A percentile compares a stretch with the other conserved stretches of the same genome.
phyloP scores from a whole-genome alignment of 2,329 filamentous ascomycete species.

The Talaromyces sp. region DNA sequence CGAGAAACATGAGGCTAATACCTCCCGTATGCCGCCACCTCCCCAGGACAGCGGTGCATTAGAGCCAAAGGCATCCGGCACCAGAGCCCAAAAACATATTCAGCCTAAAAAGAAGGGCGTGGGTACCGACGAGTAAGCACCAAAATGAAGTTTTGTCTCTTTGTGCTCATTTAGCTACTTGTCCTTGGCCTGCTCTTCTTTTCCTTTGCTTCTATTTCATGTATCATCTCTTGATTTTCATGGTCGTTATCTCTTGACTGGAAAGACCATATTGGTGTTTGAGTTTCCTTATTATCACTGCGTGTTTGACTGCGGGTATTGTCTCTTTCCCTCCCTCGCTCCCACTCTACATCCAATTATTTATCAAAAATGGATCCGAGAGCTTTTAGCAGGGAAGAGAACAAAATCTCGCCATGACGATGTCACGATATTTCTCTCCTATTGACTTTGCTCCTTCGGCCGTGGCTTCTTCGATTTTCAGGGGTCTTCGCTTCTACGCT shows the following conservation, averaged over 20 bases:
- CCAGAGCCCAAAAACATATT: conserved; percentile 39
- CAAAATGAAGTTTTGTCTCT: conserved; percentile 19
- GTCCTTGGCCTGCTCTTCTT: conserved; percentile 8
- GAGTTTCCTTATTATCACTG: not conserved
- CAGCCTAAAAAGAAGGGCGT: conserved; percentile 45
- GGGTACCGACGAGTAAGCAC: conserved; percentile 33
- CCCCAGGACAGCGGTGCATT: conserved; percentile 24
- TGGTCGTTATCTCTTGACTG: not conserved
- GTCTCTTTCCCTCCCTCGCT: not conserved
- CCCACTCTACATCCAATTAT: conserved; percentile 2
- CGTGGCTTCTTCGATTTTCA: conserved; percentile 26
- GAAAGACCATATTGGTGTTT: not conserved
- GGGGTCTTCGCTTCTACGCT: conserved; percentile 20
- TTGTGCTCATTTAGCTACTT: not conserved
- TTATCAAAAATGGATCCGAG: conserved; percentile 7
- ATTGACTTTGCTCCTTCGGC: conserved; percentile 19
- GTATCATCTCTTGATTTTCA: conserved; percentile 15
- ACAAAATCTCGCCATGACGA: conserved; percentile 27
- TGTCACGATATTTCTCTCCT: conserved; percentile 34
- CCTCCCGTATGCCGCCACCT: conserved; percentile 28
- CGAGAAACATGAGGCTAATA: conserved; percentile 67
- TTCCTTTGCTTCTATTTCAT: conserved; percentile 10
- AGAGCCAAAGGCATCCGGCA: conserved; percentile 22
- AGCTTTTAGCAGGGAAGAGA: not conserved
- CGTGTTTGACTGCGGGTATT: conserved; percentile 3